A percentile compares a stretch with the other conserved stretches of the same genome.
These are phyloP conservation scores for Alternaria angustiovoidea DNA, from an alignment of 2,329 filamentous ascomycete species.

Conservation along the genomic window DNA sequence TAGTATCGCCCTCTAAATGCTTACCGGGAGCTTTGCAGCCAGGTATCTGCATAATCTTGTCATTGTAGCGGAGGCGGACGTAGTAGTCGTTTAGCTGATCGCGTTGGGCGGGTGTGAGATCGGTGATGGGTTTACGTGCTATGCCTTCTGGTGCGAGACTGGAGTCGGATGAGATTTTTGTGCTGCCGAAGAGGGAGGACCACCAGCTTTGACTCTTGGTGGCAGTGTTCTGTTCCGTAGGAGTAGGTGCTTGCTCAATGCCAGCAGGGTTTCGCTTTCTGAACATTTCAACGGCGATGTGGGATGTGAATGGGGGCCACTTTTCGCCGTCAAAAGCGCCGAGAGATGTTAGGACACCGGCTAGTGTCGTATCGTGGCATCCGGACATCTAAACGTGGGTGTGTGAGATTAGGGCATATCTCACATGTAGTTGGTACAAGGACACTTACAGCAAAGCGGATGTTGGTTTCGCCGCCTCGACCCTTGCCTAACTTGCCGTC, in stretches of 20 bases:
- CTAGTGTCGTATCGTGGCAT: constrained; percentile 94
- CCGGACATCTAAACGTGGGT: constrained; percentile 66
- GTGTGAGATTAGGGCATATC: no score
- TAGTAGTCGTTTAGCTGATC: constrained; percentile 76
- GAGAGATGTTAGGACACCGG: constrained; percentile 76
- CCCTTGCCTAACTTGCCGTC: constrained; percentile 49
- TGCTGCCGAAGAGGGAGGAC: constrained; percentile 46
- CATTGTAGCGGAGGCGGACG: constrained; percentile 91
- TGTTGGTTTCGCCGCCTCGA: constrained; percentile 58
- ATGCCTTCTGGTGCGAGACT: constrained; percentile 54
- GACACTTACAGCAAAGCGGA: constrained; percentile 68
- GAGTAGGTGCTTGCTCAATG: neutral
- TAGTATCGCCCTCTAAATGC: constrained; percentile 85
- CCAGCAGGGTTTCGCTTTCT: constrained; percentile 54
- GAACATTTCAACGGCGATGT: constrained; percentile 91
- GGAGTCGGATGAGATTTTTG: constrained; percentile 18
- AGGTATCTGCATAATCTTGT: constrained; percentile 79
- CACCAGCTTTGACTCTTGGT: constrained; percentile 45
- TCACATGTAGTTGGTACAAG: no score
- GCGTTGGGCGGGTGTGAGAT: constrained; percentile 66
- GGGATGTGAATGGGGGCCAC: constrained; percentile 95
- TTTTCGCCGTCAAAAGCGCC: constrained; percentile 76
- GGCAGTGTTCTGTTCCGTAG: constrained; percentile 9
- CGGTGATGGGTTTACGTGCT: constrained; percentile 65
- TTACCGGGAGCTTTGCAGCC: constrained; percentile 80